Percentiles rank a stretch among this genome's conserved stretches.
Evolutionary conservation across 169 alveolate genomes (phyloP).

Genomic region (Eimeria brunetti): DNA sequence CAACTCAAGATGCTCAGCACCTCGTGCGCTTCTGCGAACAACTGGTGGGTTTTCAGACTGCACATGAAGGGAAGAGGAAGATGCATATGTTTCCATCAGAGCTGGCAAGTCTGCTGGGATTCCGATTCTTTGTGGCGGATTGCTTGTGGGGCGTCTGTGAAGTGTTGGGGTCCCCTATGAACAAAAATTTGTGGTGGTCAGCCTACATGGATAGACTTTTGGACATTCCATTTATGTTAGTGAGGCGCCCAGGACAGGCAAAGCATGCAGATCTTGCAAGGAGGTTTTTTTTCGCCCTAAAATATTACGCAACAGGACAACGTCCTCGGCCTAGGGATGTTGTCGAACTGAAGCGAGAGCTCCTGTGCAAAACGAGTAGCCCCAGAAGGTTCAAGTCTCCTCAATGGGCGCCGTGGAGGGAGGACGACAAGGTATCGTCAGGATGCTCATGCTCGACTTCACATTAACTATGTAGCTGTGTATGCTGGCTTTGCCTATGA

Average conservation of each 20-base stretch:
- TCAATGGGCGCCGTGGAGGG: conserved; percentile 8
- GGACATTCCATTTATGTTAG: neutral
- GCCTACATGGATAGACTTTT: neutral
- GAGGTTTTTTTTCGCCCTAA: neutral
- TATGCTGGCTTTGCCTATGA: neutral
- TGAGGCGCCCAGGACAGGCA: neutral
- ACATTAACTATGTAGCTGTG: neutral
- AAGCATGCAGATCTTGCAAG: neutral
- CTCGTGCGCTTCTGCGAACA: neutral
- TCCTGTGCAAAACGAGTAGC: neutral
- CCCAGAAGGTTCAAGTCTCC: conserved; percentile 8
- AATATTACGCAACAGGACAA: neutral
- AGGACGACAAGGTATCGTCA: neutral
- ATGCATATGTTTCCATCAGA: neutral
- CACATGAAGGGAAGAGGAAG: neutral
- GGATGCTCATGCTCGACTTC: neutral
- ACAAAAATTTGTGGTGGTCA: neutral
- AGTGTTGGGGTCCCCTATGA: conserved; percentile 21
- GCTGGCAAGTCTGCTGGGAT: neutral
- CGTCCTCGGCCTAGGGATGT: conserved; percentile 11
- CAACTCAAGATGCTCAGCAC: neutral
- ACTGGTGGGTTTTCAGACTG: neutral
- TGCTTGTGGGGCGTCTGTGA: conserved; percentile 21
- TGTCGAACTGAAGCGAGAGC: conserved; percentile 5
- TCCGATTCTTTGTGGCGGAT: conserved; percentile 8